Percentiles rank a stretch among this genome's conserved stretches.
Evolutionary conservation across 257 asterid species (phyloP).

Genomic region (Leptodermis oblonga): DNA sequence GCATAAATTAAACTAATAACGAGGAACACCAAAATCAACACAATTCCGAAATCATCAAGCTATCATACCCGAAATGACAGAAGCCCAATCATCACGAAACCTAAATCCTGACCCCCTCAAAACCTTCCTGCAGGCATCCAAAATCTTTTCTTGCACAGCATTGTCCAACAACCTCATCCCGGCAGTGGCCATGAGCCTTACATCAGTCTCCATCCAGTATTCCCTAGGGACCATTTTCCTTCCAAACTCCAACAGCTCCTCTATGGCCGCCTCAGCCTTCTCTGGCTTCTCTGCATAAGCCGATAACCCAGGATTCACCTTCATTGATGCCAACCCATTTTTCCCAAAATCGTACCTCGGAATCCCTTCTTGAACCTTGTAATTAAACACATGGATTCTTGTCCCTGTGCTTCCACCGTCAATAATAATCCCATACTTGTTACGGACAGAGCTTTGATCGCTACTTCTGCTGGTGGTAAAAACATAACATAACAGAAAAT

Average conservation of each 20-base stretch:
- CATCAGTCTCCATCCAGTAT: conserved; percentile 61
- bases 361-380: conserved; percentile 48
- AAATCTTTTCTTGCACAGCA: conserved; percentile 61
- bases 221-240: conserved; percentile 68
- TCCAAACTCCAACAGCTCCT: conserved; percentile 74
- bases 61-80: conserved; percentile 71
- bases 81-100: conserved; percentile 82
- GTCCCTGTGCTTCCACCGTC: conserved; percentile 99
- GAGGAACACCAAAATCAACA: not conserved
- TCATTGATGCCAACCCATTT: conserved; percentile 66
- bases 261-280: conserved; percentile 44
- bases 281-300: conserved; percentile 62
- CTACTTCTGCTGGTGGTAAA: conserved; percentile 30
- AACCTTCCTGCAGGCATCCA: conserved; percentile 61
- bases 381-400: conserved; percentile 82
- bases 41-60: not conserved
- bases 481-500: conserved; percentile 49
- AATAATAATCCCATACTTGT: conserved; percentile 65
- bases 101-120: conserved; percentile 64
- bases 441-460: conserved; percentile 12
- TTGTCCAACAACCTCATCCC: conserved; percentile 80
- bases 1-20: not conserved
- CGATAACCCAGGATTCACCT: conserved; percentile 89
- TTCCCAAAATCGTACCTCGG: conserved; percentile 63
- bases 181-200: conserved; percentile 91